These are phyloP conservation scores for Rosellinia necatrix DNA, from an alignment of 2,329 filamentous ascomycete species.

Conservation along the genomic window DNA sequence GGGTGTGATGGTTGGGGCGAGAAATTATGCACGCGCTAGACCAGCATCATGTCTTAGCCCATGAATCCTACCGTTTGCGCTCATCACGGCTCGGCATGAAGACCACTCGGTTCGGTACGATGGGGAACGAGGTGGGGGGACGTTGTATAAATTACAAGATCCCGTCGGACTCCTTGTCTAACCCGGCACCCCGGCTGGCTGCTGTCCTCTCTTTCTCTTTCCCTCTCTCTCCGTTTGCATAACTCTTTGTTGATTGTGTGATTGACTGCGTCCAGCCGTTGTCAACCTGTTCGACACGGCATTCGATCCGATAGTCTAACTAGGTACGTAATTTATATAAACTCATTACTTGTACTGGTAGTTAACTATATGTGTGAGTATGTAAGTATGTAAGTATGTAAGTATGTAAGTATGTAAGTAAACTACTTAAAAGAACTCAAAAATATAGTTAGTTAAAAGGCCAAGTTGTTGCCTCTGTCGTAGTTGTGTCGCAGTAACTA, in stretches of 20 bases:
- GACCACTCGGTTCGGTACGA: not conserved
- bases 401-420: too few relatives aligned
- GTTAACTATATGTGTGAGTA: too few relatives aligned
- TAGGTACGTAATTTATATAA: not conserved
- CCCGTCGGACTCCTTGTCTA: slow-evolving; percentile 27
- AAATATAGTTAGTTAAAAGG: too few relatives aligned
- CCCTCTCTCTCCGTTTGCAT: not conserved
- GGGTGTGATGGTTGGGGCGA: not conserved
- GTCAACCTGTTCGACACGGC: too few relatives aligned
- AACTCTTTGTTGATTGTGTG: not conserved
- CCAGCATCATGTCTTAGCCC: not conserved
- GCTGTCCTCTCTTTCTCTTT: too few relatives aligned
- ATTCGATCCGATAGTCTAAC: not conserved
- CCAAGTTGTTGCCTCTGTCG: too few relatives aligned
- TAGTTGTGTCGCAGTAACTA: too few relatives aligned
- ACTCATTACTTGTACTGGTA: too few relatives aligned
- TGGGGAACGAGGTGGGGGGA: not conserved
- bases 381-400: too few relatives aligned
- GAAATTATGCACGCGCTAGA: slow-evolving; percentile 5
- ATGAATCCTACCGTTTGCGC: not conserved
- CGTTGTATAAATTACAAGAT: slow-evolving; percentile 6
- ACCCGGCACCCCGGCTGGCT: slow-evolving; percentile 28
- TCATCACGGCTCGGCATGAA: slow-evolving; percentile 1
- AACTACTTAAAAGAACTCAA: too few relatives aligned
- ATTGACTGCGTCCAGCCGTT: too few relatives aligned